Evolutionary conservation across 2,329 filamentous ascomycete species (phyloP).

Genomic region (Aspergillus pseudonomiae): DNA sequence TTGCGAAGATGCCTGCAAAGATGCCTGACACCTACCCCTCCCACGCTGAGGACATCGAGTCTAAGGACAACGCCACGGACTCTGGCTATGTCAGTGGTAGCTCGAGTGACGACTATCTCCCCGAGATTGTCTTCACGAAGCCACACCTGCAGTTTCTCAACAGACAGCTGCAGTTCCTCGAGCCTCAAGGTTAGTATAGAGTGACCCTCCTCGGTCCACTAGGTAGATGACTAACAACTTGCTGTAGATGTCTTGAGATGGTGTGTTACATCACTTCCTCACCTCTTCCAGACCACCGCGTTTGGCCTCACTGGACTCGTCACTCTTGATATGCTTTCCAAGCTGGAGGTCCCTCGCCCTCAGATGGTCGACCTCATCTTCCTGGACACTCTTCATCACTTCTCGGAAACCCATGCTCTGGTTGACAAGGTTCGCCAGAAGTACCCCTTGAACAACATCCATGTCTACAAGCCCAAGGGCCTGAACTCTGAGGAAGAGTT

Average conservation of each 20-base stretch:
- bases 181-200: slow-evolving; percentile 66
- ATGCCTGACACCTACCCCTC: slow-evolving; percentile 40
- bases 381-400: slow-evolving; percentile 83
- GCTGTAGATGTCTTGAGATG: slow-evolving; percentile 79
- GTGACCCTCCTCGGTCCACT: slow-evolving; percentile 12
- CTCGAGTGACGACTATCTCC: slow-evolving; percentile 65
- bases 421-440: slow-evolving; percentile 72
- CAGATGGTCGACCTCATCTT: slow-evolving; percentile 64
- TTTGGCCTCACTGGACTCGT: slow-evolving; percentile 81
- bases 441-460: slow-evolving; percentile 79
- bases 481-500: slow-evolving; percentile 75
- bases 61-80: slow-evolving; percentile 70
- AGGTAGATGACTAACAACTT: slow-evolving; percentile 16
- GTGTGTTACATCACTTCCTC: slow-evolving; percentile 87
- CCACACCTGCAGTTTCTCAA: slow-evolving; percentile 90
- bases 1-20: slow-evolving; percentile 40
- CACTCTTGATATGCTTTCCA: slow-evolving; percentile 71
- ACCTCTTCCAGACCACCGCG: slow-evolving; percentile 83
- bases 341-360: slow-evolving; percentile 51
- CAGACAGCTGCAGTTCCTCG: slow-evolving; percentile 80
- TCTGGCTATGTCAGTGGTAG: slow-evolving; percentile 74
- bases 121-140: slow-evolving; percentile 82
- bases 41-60: slow-evolving; percentile 37
- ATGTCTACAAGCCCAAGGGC: slow-evolving; percentile 86
- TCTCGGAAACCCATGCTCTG: slow-evolving; percentile 73